Percentiles rank a stretch among this genome's conserved stretches.
phyloP scores from a whole-genome alignment of 2,329 filamentous ascomycete species.

The Pseudogymnoascus sp. region DNA sequence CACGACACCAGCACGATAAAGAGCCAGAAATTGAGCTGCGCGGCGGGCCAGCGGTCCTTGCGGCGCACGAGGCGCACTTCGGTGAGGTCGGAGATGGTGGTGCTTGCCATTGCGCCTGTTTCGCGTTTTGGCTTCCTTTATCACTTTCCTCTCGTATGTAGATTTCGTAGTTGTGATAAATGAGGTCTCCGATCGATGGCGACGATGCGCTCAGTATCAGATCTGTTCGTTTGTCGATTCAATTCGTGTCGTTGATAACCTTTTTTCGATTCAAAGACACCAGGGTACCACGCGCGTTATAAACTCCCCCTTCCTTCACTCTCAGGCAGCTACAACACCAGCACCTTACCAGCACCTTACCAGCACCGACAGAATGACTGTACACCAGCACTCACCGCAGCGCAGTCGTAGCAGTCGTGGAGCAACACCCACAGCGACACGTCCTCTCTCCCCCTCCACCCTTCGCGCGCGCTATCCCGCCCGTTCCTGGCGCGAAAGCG shows the following conservation, averaged over 20 bases:
- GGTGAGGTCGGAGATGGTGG: constrained; percentile 7
- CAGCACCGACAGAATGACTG: not conserved
- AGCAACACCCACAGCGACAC: constrained; percentile 4
- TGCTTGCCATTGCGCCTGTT: constrained; percentile 6
- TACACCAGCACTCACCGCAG: not conserved
- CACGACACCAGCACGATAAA: constrained; percentile 57
- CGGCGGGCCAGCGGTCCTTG: constrained; percentile 60
- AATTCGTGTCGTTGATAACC: not conserved
- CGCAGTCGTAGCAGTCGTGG: not conserved
- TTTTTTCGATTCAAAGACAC: not conserved
- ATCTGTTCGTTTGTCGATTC: not conserved
- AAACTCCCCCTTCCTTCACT: not conserved
- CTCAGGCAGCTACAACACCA: not conserved
- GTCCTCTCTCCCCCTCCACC: not conserved
- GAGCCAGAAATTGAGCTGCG: constrained; percentile 62
- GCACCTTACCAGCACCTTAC: not conserved
- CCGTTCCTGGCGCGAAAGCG: not conserved
- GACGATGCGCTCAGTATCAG: not conserved
- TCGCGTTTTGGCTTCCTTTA: no score
- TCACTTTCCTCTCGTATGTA: no score
- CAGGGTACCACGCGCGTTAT: constrained; percentile 2
- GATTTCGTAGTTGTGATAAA: no score
- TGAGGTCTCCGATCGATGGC: not conserved
- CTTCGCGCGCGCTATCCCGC: no score
- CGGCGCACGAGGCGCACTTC: constrained; percentile 8